phyloP scores from a whole-genome alignment of 1,284 basidiomycete species.

The Moniliella sp. region DNA sequence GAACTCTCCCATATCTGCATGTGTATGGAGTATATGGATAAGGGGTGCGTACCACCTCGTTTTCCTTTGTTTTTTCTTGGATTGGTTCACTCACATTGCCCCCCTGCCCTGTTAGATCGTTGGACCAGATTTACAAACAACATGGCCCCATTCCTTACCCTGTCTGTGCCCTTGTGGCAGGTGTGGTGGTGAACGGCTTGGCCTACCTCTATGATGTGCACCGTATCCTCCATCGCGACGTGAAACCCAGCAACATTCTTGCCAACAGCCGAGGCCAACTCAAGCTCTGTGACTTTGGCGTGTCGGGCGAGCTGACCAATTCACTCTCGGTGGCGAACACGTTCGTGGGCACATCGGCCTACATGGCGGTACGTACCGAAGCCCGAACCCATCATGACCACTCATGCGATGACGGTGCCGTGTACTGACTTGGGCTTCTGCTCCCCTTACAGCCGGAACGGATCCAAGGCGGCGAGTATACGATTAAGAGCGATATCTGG shows the following conservation, averaged over 20 bases:
- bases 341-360: constrained; percentile 91
- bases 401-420: too few relatives aligned
- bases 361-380: constrained; percentile 99
- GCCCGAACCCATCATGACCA: too few relatives aligned
- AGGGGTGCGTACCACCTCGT: constrained; percentile 36
- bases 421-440: background rate
- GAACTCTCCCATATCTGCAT: constrained; percentile 97
- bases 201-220: constrained; percentile 97
- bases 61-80: background rate
- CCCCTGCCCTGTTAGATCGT: constrained; percentile 37
- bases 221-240: constrained; percentile 96
- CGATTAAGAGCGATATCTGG: constrained; percentile 93
- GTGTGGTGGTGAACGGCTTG: constrained; percentile 75
- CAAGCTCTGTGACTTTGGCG: constrained; percentile 97
- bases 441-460: constrained; percentile 57
- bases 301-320: constrained; percentile 93
- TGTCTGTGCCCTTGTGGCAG: constrained; percentile 69
- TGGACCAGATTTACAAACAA: constrained; percentile 78
- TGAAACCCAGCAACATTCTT: constrained; percentile 94
- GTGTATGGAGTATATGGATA: constrained; percentile 92
- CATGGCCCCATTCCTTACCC: constrained; percentile 71
- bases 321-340: constrained; percentile 96
- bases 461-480: constrained; percentile 90
- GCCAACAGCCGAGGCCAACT: constrained; percentile 79
- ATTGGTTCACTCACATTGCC: too few relatives aligned